Conservation (phyloP, 768 basidiomycete species). For the Calocera viscosa region DNA sequence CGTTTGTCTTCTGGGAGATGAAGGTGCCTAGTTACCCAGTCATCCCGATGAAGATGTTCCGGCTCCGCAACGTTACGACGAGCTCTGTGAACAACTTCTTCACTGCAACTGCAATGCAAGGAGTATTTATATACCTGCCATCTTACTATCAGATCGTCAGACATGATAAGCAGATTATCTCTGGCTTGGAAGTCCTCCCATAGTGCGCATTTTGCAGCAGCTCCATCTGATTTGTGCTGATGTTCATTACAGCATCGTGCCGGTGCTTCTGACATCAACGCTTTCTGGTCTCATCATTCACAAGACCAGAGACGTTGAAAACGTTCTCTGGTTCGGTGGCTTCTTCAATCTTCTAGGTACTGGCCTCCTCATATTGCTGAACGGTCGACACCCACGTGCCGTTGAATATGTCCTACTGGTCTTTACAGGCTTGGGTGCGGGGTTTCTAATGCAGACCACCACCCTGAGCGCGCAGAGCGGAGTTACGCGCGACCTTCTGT, state of each 20-base stretch:
- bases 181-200: background rate
- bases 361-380: background rate
- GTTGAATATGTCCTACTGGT: background rate
- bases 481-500: background rate
- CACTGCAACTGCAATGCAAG: background rate
- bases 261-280: background rate
- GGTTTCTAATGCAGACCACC: background rate
- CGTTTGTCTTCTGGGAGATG: background rate
- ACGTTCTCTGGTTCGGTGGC: background rate
- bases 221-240: background rate
- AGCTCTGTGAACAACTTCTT: slow-evolving; percentile 4
- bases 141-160: slow-evolving; percentile 1
- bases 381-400: background rate
- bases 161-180: background rate
- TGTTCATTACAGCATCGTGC: background rate
- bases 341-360: background rate
- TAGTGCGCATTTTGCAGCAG: background rate
- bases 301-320: background rate
- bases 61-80: background rate
- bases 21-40: background rate
- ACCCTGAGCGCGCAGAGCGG: background rate
- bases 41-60: slow-evolving; percentile 1
- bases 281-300: background rate
- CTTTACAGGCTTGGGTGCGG: background rate
- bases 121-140: background rate